Evolutionary conservation across 129 eudicot genomes (phyloP).

Genomic region (Helianthus annuus): HanXRQr2.0-SUNRISE NC_035439.2:66700365-66700864

Average conservation of each 20-base stretch:
- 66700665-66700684: slow-evolving; percentile 29
- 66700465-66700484: slow-evolving; percentile 80
- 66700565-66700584: neutral
- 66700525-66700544: neutral
- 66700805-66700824: too few species aligned
- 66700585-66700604: slow-evolving; percentile 82
- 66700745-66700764: neutral
- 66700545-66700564: neutral
- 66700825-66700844: too few species aligned
- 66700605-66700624: slow-evolving; percentile 99
- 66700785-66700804: too few species aligned
- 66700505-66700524: neutral
- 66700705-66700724: neutral
- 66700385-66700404: slow-evolving; percentile 91
- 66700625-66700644: slow-evolving; percentile 96
- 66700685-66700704: neutral
- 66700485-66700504: slow-evolving; percentile 84
- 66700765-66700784: too few species aligned
- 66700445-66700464: slow-evolving; percentile 89
- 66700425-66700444: slow-evolving; percentile 95
- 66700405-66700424: slow-evolving; percentile 80
- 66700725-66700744: neutral
- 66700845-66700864: too few species aligned
- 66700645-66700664: slow-evolving; percentile 94
- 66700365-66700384: slow-evolving; percentile 75